Percentiles rank a stretch among this genome's conserved stretches.
phyloP scores from a whole-genome alignment of 176 grass and related monocot species.

The Thalia dealbata region DNA sequence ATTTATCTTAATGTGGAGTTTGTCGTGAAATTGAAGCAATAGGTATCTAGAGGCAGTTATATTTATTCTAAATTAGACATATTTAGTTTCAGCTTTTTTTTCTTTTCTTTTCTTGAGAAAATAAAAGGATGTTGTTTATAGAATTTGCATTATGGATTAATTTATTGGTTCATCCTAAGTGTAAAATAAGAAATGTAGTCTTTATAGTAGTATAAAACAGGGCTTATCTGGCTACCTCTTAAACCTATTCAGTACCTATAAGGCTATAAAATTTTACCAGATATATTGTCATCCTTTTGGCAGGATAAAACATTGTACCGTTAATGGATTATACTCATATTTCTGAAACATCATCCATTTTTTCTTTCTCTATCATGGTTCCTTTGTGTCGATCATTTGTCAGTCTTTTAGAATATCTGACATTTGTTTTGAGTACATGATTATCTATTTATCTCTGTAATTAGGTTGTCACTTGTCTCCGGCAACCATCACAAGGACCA shows the following conservation, averaged over 20 bases:
- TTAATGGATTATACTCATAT: neutral
- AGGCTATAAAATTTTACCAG: neutral
- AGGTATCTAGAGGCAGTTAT: neutral
- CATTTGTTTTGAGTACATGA: neutral
- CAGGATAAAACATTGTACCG: neutral
- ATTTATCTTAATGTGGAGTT: neutral
- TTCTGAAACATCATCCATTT: neutral
- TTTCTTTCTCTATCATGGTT: neutral
- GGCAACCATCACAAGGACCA: conserved; percentile 93
- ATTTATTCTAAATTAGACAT: neutral
- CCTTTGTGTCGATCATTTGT: neutral
- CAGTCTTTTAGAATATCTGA: neutral
- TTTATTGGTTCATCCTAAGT: neutral
- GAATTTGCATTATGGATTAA: neutral
- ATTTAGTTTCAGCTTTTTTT: neutral
- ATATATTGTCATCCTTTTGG: no score
- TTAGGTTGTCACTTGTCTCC: conserved; percentile 83
- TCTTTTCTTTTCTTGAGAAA: neutral
- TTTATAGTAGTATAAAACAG: neutral
- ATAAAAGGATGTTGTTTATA: neutral
- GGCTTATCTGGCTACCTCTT: neutral
- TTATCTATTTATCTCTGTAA: conserved; percentile 12
- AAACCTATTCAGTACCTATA: neutral
- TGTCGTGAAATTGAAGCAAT: neutral
- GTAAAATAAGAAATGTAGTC: neutral